Conservation (phyloP, 2,329 filamentous ascomycete species). For the Coleophoma cylindrospora region DNA sequence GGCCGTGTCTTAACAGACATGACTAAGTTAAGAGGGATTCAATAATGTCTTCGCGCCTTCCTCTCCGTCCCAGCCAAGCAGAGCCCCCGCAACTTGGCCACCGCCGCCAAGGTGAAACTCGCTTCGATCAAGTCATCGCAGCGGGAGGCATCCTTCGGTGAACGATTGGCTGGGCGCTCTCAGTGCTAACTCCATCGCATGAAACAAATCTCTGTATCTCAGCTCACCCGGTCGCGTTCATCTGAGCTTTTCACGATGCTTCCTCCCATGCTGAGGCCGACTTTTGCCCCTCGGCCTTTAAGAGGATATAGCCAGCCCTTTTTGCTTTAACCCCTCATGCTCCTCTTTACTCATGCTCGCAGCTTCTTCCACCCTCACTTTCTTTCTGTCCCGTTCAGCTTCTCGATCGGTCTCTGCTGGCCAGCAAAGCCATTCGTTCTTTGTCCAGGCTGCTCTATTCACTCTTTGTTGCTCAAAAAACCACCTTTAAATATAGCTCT, state of each 20-base stretch:
- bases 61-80: neutral
- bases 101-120: neutral
- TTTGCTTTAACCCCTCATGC: neutral
- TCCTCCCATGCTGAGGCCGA: no score
- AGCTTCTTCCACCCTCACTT: neutral
- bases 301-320: neutral
- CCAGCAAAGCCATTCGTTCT: neutral
- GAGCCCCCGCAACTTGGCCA: neutral
- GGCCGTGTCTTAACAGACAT: no score
- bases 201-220: neutral
- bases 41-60: neutral
- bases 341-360: neutral
- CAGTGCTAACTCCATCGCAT: neutral
- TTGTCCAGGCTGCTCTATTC: neutral
- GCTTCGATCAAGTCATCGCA: neutral
- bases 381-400: neutral
- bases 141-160: neutral
- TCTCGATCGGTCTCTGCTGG: neutral
- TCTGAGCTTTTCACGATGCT: neutral
- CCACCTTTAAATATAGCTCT: no score
- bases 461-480: neutral
- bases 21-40: no score
- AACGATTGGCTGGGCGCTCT: conserved; percentile 1
- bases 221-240: neutral
- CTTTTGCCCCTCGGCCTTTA: neutral